Percentiles rank a stretch among this genome's conserved stretches.
phyloP scores from a whole-genome alignment of 2,329 filamentous ascomycete species.

The Bipolaris bicolor region DNA sequence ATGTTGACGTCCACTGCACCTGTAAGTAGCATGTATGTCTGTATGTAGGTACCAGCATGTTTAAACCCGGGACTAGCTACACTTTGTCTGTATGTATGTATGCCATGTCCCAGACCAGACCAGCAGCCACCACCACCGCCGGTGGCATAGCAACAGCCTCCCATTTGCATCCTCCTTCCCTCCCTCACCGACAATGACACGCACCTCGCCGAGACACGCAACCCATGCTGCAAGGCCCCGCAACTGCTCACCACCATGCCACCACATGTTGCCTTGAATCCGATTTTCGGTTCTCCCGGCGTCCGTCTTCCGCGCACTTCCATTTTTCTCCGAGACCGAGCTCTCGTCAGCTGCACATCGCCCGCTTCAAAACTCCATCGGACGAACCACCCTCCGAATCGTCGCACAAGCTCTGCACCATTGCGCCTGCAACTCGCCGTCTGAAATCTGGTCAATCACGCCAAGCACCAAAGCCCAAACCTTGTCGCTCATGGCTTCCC shows the following conservation, averaged over 20 bases:
- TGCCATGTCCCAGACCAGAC: too few species aligned
- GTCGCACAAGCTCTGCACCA: background rate
- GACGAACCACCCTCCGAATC: constrained; percentile 17
- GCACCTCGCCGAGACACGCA: constrained; percentile 18
- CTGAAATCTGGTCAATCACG: background rate
- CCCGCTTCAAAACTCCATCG: constrained; percentile 12
- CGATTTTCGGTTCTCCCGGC: constrained; percentile 11
- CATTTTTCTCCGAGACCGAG: constrained; percentile 17
- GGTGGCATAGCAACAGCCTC: background rate
- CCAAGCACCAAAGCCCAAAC: background rate
- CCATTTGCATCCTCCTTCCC: background rate
- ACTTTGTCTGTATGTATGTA: too few species aligned
- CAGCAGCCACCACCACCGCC: too few species aligned
- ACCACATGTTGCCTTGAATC: constrained; percentile 13
- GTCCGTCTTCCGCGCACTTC: constrained; percentile 9
- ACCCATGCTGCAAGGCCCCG: constrained; percentile 19
- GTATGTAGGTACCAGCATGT: too few species aligned
- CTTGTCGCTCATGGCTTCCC: background rate
- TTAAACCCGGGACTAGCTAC: too few species aligned
- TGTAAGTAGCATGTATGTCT: too few species aligned
- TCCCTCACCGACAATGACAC: constrained; percentile 20
- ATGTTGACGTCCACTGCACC: too few species aligned
- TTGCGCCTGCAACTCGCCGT: background rate
- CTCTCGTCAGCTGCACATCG: constrained; percentile 21
- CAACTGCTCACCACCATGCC: constrained; percentile 17